Conservation (phyloP, 2,329 filamentous ascomycete species). For the Aschersonia sp. region DNA sequence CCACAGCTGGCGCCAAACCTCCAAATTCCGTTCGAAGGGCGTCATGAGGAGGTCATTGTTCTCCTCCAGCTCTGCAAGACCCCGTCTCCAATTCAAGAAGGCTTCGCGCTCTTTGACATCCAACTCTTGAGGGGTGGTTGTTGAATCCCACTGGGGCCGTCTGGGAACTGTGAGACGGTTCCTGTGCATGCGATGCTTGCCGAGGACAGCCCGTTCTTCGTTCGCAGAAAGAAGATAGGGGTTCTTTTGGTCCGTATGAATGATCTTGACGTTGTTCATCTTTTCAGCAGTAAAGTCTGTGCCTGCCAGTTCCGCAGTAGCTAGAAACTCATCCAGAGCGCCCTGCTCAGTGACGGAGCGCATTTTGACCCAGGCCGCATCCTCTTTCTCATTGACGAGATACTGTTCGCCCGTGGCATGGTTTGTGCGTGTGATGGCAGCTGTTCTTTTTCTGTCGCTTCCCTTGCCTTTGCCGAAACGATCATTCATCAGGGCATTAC, state of each 20-base stretch:
- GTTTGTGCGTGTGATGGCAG: slow-evolving; percentile 50
- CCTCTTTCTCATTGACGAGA: slow-evolving; percentile 77
- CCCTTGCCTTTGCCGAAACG: slow-evolving; percentile 91
- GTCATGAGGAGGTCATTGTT: slow-evolving; percentile 93
- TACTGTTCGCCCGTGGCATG: slow-evolving; percentile 78
- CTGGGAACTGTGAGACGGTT: slow-evolving; percentile 74
- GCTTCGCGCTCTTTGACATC: slow-evolving; percentile 66
- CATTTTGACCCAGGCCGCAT: slow-evolving; percentile 98
- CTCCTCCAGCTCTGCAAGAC: slow-evolving; percentile 84
- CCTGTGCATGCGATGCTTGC: slow-evolving; percentile 73
- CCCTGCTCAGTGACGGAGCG: slow-evolving; percentile 95
- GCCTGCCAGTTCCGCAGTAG: slow-evolving; percentile 89
- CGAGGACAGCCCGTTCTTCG: slow-evolving; percentile 64
- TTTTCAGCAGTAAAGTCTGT: slow-evolving; percentile 99
- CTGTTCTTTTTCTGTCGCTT: slow-evolving; percentile 57
- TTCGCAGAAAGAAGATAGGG: slow-evolving; percentile 76
- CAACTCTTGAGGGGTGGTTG: slow-evolving; percentile 70
- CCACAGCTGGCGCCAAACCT: slow-evolving; percentile 97
- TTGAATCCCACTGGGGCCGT: slow-evolving; percentile 75
- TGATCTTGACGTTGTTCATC: slow-evolving; percentile 98
- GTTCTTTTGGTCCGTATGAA: slow-evolving; percentile 91
- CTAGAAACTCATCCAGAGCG: slow-evolving; percentile 89
- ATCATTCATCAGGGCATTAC: slow-evolving; percentile 97
- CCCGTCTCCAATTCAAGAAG: slow-evolving; percentile 77
- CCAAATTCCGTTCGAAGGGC: slow-evolving; percentile 90